Evolutionary conservation across 225 moss, liverwort and hornwort genomes (phyloP).

Genomic region (Physcomitrium patens): DNA sequence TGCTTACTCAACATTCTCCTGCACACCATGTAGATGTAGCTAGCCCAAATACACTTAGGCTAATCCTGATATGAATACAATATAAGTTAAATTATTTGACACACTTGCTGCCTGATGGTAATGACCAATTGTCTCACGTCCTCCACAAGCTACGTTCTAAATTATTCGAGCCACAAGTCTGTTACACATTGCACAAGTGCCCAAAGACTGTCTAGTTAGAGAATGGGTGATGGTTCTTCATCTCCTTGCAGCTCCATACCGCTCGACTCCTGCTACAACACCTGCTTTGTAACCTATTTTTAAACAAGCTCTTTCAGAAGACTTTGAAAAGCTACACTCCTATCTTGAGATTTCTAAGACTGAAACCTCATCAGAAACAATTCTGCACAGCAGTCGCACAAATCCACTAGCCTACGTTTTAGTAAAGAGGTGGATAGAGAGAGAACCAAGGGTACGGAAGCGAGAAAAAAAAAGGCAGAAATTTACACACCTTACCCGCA

Average conservation of each 20-base stretch:
- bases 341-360: neutral
- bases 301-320: neutral
- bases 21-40: no score
- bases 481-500: neutral
- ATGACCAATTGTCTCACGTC: no score
- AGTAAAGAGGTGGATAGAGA: neutral
- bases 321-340: neutral
- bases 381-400: neutral
- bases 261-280: neutral
- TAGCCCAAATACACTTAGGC: no score
- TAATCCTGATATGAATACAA: no score
- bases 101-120: no score
- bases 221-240: neutral
- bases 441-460: neutral
- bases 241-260: neutral
- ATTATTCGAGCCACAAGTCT: neutral
- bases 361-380: neutral
- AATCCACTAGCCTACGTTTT: no score
- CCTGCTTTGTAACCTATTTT: neutral
- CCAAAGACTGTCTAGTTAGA: neutral
- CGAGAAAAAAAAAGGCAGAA: neutral
- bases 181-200: constrained; percentile 12
- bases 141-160: no score
- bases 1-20: no score
- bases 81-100: no score